Evolutionary conservation across 2,329 filamentous ascomycete species (phyloP).

Genomic region (Grosmannia serpens): DNA sequence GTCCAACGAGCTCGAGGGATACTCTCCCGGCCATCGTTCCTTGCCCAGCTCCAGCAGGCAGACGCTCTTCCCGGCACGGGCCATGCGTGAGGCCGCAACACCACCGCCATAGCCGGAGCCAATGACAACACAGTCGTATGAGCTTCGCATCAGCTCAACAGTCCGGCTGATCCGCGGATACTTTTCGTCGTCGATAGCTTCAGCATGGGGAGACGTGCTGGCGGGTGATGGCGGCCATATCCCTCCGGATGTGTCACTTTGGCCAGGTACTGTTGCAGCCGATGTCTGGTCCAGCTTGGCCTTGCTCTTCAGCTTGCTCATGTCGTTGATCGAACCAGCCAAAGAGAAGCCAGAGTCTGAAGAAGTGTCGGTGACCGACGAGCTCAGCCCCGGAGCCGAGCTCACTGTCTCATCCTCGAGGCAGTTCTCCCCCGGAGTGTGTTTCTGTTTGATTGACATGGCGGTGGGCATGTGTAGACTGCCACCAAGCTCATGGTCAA

Average conservation of each 20-base stretch:
- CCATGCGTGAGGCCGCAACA: conserved; percentile 54
- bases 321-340: not conserved
- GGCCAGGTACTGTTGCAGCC: not conserved
- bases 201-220: conserved; percentile 12
- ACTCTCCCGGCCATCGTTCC: conserved; percentile 57
- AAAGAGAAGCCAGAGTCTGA: not conserved
- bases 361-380: not conserved
- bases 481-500: not conserved
- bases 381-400: not conserved
- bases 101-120: conserved; percentile 59
- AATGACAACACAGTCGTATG: conserved; percentile 56
- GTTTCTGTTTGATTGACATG: not conserved
- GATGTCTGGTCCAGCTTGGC: not conserved
- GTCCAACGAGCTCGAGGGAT: conserved; percentile 36
- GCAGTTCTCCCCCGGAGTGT: not conserved
- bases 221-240: not conserved
- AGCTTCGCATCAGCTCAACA: conserved; percentile 42
- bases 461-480: not conserved
- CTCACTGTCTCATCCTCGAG: not conserved
- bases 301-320: not conserved
- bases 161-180: conserved; percentile 46
- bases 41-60: conserved; percentile 53
- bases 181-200: conserved; percentile 10
- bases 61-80: conserved; percentile 46
- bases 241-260: not conserved